phyloP scores from a whole-genome alignment of 1,284 basidiomycete species.

The Moesziomyces parantarcticus region DNA sequence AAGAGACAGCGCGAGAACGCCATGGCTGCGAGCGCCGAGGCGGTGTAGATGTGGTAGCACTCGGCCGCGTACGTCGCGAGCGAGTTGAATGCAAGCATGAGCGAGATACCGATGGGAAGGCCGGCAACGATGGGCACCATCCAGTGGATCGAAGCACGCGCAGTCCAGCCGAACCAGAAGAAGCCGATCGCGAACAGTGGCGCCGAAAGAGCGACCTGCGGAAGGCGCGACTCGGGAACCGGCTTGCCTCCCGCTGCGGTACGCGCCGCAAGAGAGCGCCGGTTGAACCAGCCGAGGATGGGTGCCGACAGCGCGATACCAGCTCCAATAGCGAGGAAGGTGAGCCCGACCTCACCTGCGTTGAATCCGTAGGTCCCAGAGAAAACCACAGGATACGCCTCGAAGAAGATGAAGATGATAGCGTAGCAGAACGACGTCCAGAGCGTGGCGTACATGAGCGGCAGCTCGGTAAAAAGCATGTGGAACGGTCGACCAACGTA shows the following conservation, averaged over 20 bases:
- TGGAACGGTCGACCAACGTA: constrained; percentile 40
- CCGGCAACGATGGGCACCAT: constrained; percentile 45
- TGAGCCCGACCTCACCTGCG: constrained; percentile 41
- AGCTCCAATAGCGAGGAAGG: constrained; percentile 41
- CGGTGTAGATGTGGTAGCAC: constrained; percentile 49
- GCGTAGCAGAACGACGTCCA: constrained; percentile 49
- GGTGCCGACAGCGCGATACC: constrained; percentile 42
- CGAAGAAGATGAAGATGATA: constrained; percentile 52
- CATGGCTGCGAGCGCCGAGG: constrained; percentile 43
- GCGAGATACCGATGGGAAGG: constrained; percentile 28
- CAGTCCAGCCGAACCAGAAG: constrained; percentile 55
- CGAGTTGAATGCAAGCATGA: constrained; percentile 45
- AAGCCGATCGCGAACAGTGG: constrained; percentile 35
- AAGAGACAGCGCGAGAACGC: constrained; percentile 47
- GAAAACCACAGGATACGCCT: constrained; percentile 48
- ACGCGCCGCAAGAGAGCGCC: constrained; percentile 24
- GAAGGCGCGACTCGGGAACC: constrained; percentile 36
- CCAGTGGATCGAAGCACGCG: constrained; percentile 37
- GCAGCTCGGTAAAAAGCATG: constrained; percentile 43
- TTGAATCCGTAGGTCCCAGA: constrained; percentile 46
- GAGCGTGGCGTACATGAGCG: constrained; percentile 42
- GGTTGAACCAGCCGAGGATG: constrained; percentile 36
- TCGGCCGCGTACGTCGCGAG: constrained; percentile 42
- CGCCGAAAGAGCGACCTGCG: constrained; percentile 31
- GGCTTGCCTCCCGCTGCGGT: constrained; percentile 28